These are phyloP conservation scores for Tilletia caries DNA, from an alignment of 1,284 basidiomycete species.

Conservation along the genomic window DNA sequence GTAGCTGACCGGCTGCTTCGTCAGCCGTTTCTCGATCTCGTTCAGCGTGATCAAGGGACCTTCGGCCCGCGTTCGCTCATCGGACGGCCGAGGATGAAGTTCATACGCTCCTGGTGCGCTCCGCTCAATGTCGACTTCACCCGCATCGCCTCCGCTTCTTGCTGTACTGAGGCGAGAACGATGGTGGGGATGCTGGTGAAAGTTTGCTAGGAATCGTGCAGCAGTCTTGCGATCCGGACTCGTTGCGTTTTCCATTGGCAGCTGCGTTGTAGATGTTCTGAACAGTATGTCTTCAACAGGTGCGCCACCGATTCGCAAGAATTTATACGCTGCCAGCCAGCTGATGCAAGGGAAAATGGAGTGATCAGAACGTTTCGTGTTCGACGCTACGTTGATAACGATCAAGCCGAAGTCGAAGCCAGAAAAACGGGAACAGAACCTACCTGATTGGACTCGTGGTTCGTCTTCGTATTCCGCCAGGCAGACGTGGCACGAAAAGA, in stretches of 20 bases:
- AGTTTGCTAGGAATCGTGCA: not conserved
- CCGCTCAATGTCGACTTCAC: not conserved
- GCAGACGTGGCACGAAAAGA: slow-evolving; percentile 2
- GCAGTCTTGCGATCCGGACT: not conserved
- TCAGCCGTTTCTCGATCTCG: not conserved
- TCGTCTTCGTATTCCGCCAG: not conserved
- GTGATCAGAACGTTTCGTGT: no score
- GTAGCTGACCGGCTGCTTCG: not conserved
- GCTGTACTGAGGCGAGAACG: no score
- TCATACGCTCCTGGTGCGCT: not conserved
- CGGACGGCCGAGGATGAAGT: no score
- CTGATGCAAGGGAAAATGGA: no score
- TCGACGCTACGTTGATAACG: no score
- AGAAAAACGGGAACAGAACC: no score
- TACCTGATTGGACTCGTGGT: slow-evolving; percentile 4
- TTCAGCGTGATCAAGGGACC: not conserved
- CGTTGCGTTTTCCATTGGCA: no score
- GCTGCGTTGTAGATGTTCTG: no score
- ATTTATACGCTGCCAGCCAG: not conserved
- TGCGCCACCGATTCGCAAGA: not conserved
- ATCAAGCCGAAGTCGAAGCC: no score
- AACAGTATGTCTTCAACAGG: not conserved
- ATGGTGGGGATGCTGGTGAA: not conserved
- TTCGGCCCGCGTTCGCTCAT: not conserved
- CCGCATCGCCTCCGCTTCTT: no score